These are phyloP conservation scores for Epichloe scottii DNA, from an alignment of 2,329 filamentous ascomycete genomes.

Conservation along the genomic window DNA sequence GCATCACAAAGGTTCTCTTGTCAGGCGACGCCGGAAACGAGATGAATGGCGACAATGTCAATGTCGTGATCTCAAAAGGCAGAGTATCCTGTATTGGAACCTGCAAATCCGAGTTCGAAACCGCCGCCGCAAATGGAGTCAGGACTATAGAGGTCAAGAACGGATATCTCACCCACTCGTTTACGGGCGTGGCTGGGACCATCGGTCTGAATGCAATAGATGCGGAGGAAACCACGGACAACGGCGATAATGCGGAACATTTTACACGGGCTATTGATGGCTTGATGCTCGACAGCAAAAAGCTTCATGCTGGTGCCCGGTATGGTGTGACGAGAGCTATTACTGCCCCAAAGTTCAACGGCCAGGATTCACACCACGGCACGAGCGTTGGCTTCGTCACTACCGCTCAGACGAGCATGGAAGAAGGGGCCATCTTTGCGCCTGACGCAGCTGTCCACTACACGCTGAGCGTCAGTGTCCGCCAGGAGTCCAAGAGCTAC, in stretches of 20 bases:
- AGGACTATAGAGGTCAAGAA: slow-evolving; percentile 37
- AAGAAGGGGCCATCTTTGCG: slow-evolving; percentile 38
- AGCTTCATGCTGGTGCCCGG: slow-evolving; percentile 36
- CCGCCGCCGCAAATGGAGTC: slow-evolving; percentile 20
- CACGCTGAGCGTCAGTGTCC: slow-evolving; percentile 32
- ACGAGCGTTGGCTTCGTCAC: slow-evolving; percentile 48
- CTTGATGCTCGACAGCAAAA: slow-evolving; percentile 41
- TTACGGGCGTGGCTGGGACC: slow-evolving; percentile 47
- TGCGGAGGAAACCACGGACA: slow-evolving; percentile 40
- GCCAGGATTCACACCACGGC: slow-evolving; percentile 35
- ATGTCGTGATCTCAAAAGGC: slow-evolving; percentile 40
- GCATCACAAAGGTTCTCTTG: slow-evolving; percentile 40
- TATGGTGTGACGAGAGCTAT: slow-evolving; percentile 49
- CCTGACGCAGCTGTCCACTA: slow-evolving; percentile 46
- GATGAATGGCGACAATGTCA: slow-evolving; percentile 25
- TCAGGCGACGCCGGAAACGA: slow-evolving; percentile 24
- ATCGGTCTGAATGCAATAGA: slow-evolving; percentile 54
- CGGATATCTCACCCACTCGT: slow-evolving; percentile 46
- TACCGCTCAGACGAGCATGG: slow-evolving; percentile 31
- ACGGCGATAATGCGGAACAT: slow-evolving; percentile 30
- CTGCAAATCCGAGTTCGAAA: slow-evolving; percentile 33
- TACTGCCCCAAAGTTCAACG: slow-evolving; percentile 37
- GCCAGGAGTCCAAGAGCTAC: slow-evolving; percentile 32
- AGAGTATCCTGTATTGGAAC: slow-evolving; percentile 43
- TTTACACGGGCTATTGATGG: slow-evolving; percentile 50